A percentile compares a stretch with the other conserved stretches of the same genome.
Evolutionary conservation across 2,329 filamentous ascomycete species (phyloP).

Genomic region (Diaporthe helianthi): DNA sequence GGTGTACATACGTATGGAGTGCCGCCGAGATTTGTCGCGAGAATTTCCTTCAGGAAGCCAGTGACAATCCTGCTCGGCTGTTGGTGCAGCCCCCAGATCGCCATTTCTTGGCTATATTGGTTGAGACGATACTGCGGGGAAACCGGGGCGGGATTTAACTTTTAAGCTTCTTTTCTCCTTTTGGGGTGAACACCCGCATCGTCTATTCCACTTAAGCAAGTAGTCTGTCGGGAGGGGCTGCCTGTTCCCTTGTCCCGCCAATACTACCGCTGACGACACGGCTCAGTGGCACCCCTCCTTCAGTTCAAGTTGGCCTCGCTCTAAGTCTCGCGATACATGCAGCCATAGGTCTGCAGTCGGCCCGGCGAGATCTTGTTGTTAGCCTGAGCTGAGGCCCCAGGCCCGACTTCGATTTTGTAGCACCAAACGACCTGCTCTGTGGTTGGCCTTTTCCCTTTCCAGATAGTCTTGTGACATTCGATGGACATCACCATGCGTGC

Average conservation of each 20-base stretch:
- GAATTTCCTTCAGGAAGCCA: not conserved
- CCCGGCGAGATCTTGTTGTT: slow-evolving; percentile 3
- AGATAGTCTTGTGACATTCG: slow-evolving; percentile 4
- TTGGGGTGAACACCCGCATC: slow-evolving; percentile 2
- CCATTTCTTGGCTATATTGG: not conserved
- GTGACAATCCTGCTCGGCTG: not conserved
- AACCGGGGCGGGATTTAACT: not conserved
- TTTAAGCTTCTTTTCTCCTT: not conserved
- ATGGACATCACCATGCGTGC: not conserved
- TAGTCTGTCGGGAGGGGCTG: not conserved
- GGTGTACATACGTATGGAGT: no score
- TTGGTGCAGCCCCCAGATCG: slow-evolving; percentile 4
- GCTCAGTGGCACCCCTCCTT: not conserved
- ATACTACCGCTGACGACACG: not conserved
- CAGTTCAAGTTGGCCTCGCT: not conserved
- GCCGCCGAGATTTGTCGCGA: slow-evolving; percentile 12
- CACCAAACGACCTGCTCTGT: not conserved
- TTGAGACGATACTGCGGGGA: slow-evolving; percentile 10
- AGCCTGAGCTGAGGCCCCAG: no score
- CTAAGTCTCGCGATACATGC: slow-evolving; percentile 9
- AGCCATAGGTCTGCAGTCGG: slow-evolving; percentile 20
- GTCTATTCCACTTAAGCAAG: no score
- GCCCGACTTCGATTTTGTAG: not conserved
- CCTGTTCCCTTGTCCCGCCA: not conserved
- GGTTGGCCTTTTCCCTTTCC: not conserved